Evolutionary conservation across 139 green algal species (phyloP), one percentile per base, ranked within the genome.

Genomic region (Coelastrella sp.): DNA sequence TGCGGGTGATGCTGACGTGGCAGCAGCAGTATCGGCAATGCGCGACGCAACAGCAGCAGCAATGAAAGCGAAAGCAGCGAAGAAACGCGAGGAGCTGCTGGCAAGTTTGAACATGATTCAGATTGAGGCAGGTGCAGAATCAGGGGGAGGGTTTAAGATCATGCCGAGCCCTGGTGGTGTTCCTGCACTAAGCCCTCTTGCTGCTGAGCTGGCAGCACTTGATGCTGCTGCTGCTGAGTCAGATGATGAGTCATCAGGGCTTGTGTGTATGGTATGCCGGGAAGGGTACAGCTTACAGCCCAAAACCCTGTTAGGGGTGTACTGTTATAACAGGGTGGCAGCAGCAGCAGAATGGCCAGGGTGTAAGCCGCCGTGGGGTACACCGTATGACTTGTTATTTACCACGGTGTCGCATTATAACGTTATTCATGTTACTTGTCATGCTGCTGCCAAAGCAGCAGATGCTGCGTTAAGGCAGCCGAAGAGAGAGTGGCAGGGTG

Each of bases 401-500:
- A 84, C 72, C 4, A 83, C 53, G 30, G 88, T 92, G 8, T 85
- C 40, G 34, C 90, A 95, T 77, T 95, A 94, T 85, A 95, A 95
- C 74, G 66, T 92, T 4, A 95, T 95, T 67, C 92, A 95, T 74
- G 87, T 90, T 6, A 74, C 35, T 77, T 95, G 92, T 68, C 92
- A 95, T 68, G 57, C 68, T 8, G 83, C 88, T 2, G 92, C 92
- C 1, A 85, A 88, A 30, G 75, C 86, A 11, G 92, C 92, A 15
- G 92, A 95, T 63, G 71, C 89, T 0, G 57, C 82, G 27, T 87
- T 91, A 57, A 73, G 87, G 3, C 48, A 75, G 57, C 89, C 92
- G 15, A 95, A 95, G 91, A 45, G 85, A 1, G 92, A 95, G 85
- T 95, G 92, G 92, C 91, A 95, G 34, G 92, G 92, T 0, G 92